phyloP scores from a whole-genome alignment of 352 stramenopile species.

The Pythium vanterpoolii region DNA sequence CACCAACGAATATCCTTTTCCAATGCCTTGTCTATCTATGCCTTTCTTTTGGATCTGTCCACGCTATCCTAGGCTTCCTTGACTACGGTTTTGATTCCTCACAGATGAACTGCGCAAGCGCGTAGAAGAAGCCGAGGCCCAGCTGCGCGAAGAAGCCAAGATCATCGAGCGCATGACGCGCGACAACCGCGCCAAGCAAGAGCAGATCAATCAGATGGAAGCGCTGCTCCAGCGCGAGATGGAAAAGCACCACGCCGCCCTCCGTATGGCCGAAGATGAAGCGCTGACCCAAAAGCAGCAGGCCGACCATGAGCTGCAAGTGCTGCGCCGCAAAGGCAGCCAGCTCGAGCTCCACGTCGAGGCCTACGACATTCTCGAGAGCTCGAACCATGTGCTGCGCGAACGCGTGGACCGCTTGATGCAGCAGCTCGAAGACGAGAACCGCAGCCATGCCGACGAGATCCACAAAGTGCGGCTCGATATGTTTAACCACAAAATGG shows the following conservation, averaged over 20 bases:
- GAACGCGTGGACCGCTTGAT: constrained; percentile 59
- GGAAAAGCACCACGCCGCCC: constrained; percentile 54
- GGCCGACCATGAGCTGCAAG: constrained; percentile 55
- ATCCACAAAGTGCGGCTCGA: constrained; percentile 77
- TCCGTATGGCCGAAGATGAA: constrained; percentile 61
- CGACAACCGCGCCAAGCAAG: constrained; percentile 69
- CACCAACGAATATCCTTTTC: constrained; percentile 71
- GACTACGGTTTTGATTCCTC: neutral
- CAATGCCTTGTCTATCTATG: neutral
- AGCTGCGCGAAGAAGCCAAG: constrained; percentile 74
- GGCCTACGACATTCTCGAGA: constrained; percentile 63
- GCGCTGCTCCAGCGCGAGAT: constrained; percentile 52
- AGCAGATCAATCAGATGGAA: constrained; percentile 71
- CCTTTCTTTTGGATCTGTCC: neutral
- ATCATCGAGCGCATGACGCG: constrained; percentile 80
- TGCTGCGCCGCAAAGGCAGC: constrained; percentile 49
- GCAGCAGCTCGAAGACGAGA: constrained; percentile 64
- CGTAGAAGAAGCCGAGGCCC: constrained; percentile 67
- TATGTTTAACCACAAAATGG: constrained; percentile 87
- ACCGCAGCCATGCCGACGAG: constrained; percentile 59
- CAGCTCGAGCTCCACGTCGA: constrained; percentile 71
- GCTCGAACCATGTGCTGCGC: constrained; percentile 47
- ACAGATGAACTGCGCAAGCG: constrained; percentile 70
- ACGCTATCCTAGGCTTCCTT: constrained; percentile 5
- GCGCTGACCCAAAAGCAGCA: constrained; percentile 53